These are phyloP conservation scores for Stentor roeselii DNA, from an alignment of 73 alveolate species.

Conservation along the genomic window DNA sequence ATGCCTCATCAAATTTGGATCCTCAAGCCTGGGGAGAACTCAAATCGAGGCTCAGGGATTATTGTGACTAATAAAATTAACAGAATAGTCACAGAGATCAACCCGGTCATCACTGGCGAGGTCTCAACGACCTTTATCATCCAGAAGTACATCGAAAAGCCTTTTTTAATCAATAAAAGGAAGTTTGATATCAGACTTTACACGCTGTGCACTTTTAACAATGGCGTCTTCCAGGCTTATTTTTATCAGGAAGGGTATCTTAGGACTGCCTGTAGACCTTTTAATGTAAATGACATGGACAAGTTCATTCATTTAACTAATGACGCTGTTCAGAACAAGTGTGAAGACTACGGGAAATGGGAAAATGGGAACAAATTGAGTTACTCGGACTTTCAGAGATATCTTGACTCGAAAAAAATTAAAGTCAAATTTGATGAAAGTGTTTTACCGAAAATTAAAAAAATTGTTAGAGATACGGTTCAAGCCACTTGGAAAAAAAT, in stretches of 20 bases:
- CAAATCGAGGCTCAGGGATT: slow-evolving; percentile 57
- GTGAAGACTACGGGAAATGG: slow-evolving; percentile 88
- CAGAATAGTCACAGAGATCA: slow-evolving; percentile 30
- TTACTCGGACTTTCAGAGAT: slow-evolving; percentile 71
- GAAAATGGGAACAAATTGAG: slow-evolving; percentile 87
- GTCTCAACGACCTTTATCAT: slow-evolving; percentile 67
- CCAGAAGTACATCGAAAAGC: slow-evolving; percentile 92
- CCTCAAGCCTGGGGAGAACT: slow-evolving; percentile 57
- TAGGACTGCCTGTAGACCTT: slow-evolving; percentile 77
- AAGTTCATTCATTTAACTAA: slow-evolving; percentile 89
- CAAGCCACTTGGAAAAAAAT: not conserved
- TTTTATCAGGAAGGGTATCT: slow-evolving; percentile 76
- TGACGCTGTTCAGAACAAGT: slow-evolving; percentile 93
- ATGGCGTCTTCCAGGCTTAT: slow-evolving; percentile 68
- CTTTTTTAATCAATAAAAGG: slow-evolving; percentile 84
- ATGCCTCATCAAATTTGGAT: slow-evolving; percentile 39
- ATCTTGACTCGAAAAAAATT: slow-evolving; percentile 16
- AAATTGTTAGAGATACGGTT: slow-evolving; percentile 14
- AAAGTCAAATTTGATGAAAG: not conserved
- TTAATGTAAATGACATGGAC: slow-evolving; percentile 48
- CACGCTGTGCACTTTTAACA: slow-evolving; percentile 64
- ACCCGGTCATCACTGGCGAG: slow-evolving; percentile 29
- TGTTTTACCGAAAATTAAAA: not conserved
- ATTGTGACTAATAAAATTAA: slow-evolving; percentile 27
- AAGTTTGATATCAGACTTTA: slow-evolving; percentile 95